Conservation (phyloP, 257 asterid species). For the Cruciata laevipes region DNA sequence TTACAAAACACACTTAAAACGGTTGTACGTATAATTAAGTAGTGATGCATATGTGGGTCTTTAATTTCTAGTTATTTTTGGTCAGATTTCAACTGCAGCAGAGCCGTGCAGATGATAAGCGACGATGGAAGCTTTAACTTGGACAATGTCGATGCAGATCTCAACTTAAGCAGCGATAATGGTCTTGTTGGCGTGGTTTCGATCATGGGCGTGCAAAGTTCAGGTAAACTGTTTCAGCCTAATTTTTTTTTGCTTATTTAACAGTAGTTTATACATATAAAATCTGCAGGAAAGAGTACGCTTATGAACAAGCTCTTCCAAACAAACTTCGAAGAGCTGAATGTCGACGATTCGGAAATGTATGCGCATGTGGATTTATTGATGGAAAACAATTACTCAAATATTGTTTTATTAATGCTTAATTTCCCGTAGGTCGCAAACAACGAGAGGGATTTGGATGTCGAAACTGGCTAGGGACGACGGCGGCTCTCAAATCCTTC, state of each 20-base stretch:
- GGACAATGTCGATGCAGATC: neutral
- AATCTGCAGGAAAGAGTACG: conserved; percentile 1
- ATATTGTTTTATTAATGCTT: too few species aligned
- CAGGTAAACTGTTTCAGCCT: too few species aligned
- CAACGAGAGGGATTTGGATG: neutral
- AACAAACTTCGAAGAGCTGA: neutral
- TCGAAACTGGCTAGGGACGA: neutral
- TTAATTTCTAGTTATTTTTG: too few species aligned
- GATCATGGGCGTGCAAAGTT: conserved; percentile 2
- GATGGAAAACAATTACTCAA: too few species aligned
- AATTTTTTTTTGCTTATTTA: too few species aligned
- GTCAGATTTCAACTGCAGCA: neutral
- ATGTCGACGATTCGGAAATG: neutral
- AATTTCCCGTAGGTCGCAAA: neutral
- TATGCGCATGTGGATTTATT: neutral
- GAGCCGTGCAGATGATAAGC: neutral
- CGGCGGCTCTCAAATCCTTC: neutral
- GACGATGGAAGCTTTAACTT: neutral
- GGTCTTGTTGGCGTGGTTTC: neutral
- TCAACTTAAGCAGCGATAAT: neutral
- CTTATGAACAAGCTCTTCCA: neutral
- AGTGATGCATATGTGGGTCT: too few species aligned
- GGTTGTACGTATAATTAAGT: too few species aligned
- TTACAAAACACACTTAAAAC: too few species aligned
- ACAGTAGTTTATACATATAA: neutral